phyloP scores from a whole-genome alignment of 2,329 filamentous ascomycete genomes.

The Exophiala dermatitidis region DNA sequence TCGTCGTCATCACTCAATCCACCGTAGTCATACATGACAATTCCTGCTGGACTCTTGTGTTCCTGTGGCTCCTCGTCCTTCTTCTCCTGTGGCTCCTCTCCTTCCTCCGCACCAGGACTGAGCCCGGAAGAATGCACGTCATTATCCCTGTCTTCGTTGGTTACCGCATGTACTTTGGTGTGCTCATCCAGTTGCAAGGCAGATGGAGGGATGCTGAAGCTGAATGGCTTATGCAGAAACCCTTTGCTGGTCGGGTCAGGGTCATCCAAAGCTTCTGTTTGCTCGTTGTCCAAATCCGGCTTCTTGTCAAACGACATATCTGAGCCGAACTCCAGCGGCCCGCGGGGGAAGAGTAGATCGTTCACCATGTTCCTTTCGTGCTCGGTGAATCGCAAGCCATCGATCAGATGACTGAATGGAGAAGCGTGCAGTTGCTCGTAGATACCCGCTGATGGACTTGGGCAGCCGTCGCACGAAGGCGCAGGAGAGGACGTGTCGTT shows the following conservation, averaged over 20 bases:
- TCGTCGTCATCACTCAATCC: slow-evolving; percentile 18
- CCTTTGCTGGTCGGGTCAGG: slow-evolving; percentile 1
- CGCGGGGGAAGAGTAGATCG: slow-evolving; percentile 10
- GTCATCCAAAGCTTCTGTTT: slow-evolving; percentile 3
- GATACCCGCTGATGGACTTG: slow-evolving; percentile 10
- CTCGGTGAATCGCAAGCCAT: slow-evolving; percentile 19
- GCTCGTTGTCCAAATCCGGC: not conserved
- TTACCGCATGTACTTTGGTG: not conserved
- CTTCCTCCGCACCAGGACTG: slow-evolving; percentile 10
- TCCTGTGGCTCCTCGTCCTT: slow-evolving; percentile 1
- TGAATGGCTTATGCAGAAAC: slow-evolving; percentile 7
- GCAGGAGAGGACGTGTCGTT: slow-evolving; percentile 13
- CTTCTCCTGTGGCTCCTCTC: not conserved
- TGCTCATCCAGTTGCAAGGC: not conserved
- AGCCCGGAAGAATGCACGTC: slow-evolving; percentile 21
- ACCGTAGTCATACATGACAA: slow-evolving; percentile 14
- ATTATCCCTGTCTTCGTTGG: not conserved
- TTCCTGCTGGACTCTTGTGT: slow-evolving; percentile 1
- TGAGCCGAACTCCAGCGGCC: not conserved
- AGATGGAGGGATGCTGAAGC: not conserved
- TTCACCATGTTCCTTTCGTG: slow-evolving; percentile 21
- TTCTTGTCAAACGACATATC: not conserved
- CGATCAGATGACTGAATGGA: slow-evolving; percentile 14
- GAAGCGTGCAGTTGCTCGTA: slow-evolving; percentile 13
- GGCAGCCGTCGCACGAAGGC: slow-evolving; percentile 7